phyloP scores from a whole-genome alignment of 192 early-diverging fungal species.

The Funneliformis geosporum region DNA sequence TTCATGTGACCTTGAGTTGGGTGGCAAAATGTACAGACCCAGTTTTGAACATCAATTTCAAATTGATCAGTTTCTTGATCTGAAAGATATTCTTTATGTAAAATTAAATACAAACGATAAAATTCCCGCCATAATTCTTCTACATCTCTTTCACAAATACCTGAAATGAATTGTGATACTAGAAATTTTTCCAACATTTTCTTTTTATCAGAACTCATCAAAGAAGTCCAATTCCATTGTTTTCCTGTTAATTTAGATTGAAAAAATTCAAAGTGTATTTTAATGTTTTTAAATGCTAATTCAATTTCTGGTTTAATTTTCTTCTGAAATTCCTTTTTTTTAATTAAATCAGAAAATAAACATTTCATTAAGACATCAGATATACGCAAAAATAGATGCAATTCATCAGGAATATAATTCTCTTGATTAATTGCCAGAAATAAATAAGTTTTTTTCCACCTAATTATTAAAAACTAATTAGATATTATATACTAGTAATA shows the following conservation, averaged over 20 bases:
- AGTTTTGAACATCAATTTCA: constrained; percentile 1
- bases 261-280: constrained; percentile 8
- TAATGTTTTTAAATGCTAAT: neutral
- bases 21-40: neutral
- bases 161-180: neutral
- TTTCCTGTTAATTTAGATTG: neutral
- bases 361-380: neutral
- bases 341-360: neutral
- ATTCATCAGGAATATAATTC: no score
- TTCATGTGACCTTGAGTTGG: neutral
- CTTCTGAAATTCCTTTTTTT: neutral
- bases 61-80: neutral
- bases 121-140: neutral
- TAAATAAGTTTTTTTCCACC: neutral
- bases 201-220: constrained; percentile 2
- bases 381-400: neutral
- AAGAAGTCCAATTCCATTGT: neutral
- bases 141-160: neutral
- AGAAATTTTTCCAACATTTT: neutral
- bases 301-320: neutral
- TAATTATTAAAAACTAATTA: no score
- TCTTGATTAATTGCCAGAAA: constrained; percentile 5
- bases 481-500: no score
- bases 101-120: neutral
- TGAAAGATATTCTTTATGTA: neutral